phyloP scores from a whole-genome alignment of 768 basidiomycete species.

The Panaeolus papilionaceus region DNA sequence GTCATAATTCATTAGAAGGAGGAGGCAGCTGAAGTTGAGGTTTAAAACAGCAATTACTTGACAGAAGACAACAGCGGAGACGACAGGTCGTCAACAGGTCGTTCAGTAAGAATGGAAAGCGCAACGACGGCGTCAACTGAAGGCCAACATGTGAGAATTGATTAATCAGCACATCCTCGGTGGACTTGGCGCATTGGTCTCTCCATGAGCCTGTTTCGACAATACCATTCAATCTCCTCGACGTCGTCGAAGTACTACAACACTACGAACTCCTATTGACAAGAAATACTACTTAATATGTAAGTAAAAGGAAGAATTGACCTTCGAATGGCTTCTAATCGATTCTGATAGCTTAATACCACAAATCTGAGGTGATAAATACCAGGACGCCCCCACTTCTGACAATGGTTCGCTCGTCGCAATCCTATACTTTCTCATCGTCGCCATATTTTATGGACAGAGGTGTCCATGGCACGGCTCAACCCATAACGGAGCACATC shows the following conservation, averaged over 20 bases:
- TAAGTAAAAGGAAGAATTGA: neutral
- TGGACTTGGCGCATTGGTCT: neutral
- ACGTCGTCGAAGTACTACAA: neutral
- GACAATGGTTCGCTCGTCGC: conserved; percentile 51
- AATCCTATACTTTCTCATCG: conserved; percentile 69
- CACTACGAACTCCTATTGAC: neutral
- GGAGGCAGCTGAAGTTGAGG: no score
- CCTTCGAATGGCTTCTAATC: neutral
- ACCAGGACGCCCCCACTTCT: neutral
- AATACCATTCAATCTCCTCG: conserved; percentile 6
- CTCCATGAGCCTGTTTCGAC: neutral
- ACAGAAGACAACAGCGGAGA: no score
- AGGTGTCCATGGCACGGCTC: conserved; percentile 70
- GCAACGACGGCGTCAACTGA: neutral
- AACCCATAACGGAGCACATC: conserved; percentile 81
- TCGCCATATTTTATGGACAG: conserved; percentile 80
- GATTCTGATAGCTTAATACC: neutral
- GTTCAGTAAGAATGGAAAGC: no score
- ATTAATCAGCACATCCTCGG: neutral
- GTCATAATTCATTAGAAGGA: no score
- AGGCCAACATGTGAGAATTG: neutral
- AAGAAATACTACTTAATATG: neutral
- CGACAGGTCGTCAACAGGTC: no score
- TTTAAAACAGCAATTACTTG: no score
- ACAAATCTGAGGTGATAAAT: neutral